Evolutionary conservation across 257 asterid genomes (phyloP).

Genomic region (Jacaranda copaia): DNA sequence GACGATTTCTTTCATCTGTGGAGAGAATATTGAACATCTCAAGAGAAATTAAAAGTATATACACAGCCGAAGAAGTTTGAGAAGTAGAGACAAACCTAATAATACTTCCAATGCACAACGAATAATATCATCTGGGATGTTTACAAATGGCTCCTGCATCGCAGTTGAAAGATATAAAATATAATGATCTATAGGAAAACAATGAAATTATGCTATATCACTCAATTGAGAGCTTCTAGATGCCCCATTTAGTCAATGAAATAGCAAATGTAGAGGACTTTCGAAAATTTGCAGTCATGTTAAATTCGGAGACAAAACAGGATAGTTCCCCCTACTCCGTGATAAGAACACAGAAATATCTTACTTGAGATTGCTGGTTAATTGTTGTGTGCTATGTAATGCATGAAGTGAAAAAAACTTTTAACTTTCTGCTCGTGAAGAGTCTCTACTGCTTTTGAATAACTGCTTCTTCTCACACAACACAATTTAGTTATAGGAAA

Average conservation of each 20-base stretch:
- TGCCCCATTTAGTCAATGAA: not conserved
- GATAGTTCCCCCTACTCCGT: not conserved
- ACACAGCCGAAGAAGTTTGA: not conserved
- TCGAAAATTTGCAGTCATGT: not conserved
- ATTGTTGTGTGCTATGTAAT: not conserved
- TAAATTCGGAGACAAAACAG: slow-evolving; percentile 8
- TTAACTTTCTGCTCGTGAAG: not conserved
- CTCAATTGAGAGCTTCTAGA: slow-evolving; percentile 17
- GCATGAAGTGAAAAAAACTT: not conserved
- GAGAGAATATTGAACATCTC: not conserved
- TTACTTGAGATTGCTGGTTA: not conserved
- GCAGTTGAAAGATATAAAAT: slow-evolving; percentile 24
- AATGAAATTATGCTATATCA: not conserved
- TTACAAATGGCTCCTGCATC: slow-evolving; percentile 74
- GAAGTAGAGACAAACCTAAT: slow-evolving; percentile 54
- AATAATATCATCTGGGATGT: slow-evolving; percentile 71
- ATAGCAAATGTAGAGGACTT: not conserved
- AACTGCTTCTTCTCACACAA: not conserved
- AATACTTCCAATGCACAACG: slow-evolving; percentile 62
- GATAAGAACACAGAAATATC: not conserved
- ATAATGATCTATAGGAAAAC: not conserved
- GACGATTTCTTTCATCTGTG: slow-evolving; percentile 79
- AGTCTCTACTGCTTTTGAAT: not conserved
- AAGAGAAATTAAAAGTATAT: not conserved
- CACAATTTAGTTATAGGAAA: not conserved